These are phyloP conservation scores for Cordyceps farinosa DNA, from an alignment of 2,329 filamentous ascomycete genomes.

Conservation along the genomic window DNA sequence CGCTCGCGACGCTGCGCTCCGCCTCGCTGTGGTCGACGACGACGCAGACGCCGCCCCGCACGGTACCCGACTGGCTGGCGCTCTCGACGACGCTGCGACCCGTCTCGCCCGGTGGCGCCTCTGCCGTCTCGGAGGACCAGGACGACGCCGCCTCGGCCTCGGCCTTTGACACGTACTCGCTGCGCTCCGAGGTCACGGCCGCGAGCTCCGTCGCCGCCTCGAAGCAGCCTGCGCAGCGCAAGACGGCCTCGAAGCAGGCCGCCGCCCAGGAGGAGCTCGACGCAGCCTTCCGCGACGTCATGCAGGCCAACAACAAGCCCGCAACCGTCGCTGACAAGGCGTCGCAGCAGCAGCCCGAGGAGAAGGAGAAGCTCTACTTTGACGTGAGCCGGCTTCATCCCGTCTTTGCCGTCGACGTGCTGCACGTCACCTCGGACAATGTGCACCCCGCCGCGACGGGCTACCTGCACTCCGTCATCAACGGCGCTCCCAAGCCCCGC, in stretches of 20 bases:
- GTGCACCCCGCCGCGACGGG: conserved; percentile 15
- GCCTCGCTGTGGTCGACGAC: conserved; percentile 33
- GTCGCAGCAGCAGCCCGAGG: background rate
- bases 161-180: conserved; percentile 9
- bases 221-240: conserved; percentile 6
- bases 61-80: conserved; percentile 22
- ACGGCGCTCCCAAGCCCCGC: conserved; percentile 14
- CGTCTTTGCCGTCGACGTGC: conserved; percentile 14
- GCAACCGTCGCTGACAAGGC: background rate
- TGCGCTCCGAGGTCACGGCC: conserved; percentile 12
- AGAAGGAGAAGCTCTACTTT: conserved; percentile 10
- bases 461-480: conserved; percentile 14
- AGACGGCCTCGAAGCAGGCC: conserved; percentile 11
- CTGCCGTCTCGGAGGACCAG: conserved; percentile 10
- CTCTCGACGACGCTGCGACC: conserved; percentile 10
- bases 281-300: conserved; percentile 8
- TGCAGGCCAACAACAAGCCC: conserved; percentile 11
- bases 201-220: conserved; percentile 7
- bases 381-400: conserved; percentile 8
- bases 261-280: conserved; percentile 15
- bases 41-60: conserved; percentile 2
- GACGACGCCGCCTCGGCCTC: background rate
- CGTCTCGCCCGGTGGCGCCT: background rate
- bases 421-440: conserved; percentile 4
- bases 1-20: conserved; percentile 31